phyloP scores from a whole-genome alignment of 2,329 filamentous ascomycete species.

The Colletotrichum godetiae region DNA sequence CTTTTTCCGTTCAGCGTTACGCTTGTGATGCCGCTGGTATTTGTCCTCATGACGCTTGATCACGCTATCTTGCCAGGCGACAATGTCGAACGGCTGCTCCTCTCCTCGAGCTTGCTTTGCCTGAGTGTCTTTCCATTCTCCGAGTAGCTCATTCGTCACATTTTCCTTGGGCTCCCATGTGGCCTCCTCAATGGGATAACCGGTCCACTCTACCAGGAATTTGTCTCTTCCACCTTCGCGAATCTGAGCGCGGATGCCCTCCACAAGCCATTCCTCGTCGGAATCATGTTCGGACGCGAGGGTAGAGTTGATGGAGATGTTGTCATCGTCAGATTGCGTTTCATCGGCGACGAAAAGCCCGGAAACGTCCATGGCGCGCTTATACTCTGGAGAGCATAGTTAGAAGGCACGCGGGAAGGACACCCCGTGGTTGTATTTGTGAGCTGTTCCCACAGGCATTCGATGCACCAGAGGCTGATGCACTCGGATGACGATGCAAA shows the following conservation, averaged over 20 bases:
- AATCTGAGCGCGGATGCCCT: slow-evolving; percentile 50
- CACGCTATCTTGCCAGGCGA: slow-evolving; percentile 40
- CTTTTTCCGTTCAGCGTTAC: slow-evolving; percentile 26
- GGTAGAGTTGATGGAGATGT: slow-evolving; percentile 48
- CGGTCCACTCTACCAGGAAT: slow-evolving; percentile 53
- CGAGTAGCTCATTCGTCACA: slow-evolving; percentile 51
- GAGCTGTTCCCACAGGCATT: no score
- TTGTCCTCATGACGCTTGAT: slow-evolving; percentile 27
- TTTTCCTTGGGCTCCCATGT: slow-evolving; percentile 64
- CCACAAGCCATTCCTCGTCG: slow-evolving; percentile 61
- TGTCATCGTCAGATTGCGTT: slow-evolving; percentile 36
- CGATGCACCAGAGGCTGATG: neutral
- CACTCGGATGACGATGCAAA: neutral
- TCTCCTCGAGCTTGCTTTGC: slow-evolving; percentile 46
- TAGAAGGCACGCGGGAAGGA: no score
- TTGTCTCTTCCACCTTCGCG: slow-evolving; percentile 39
- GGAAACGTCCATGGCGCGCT: slow-evolving; percentile 7
- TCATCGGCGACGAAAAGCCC: slow-evolving; percentile 19
- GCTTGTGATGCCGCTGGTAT: slow-evolving; percentile 20
- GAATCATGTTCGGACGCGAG: slow-evolving; percentile 47
- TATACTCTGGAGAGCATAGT: neutral
- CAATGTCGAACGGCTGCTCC: slow-evolving; percentile 50
- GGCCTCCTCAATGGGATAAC: slow-evolving; percentile 47
- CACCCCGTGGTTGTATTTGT: neutral
- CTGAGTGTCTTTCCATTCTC: slow-evolving; percentile 57